A percentile compares a stretch with the other conserved stretches of the same genome.
These are phyloP conservation scores for Raddia distichophylla DNA, from an alignment of 176 grass and related monocot species.

Conservation along the genomic window DNA sequence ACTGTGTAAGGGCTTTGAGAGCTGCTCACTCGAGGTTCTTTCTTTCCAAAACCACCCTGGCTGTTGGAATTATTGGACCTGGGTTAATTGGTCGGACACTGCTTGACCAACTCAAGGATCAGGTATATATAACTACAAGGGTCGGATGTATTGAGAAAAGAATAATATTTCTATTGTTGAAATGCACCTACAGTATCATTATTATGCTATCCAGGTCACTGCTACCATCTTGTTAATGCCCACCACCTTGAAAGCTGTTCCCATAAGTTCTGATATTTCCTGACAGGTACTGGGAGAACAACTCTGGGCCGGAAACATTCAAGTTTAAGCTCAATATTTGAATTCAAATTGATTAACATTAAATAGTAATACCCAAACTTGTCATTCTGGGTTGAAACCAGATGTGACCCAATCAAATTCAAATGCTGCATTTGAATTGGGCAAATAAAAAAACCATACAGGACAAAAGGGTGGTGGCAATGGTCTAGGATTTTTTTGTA, in stretches of 20 bases:
- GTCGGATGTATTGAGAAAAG: neutral
- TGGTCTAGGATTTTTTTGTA: neutral
- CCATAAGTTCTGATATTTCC: neutral
- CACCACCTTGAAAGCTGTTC: neutral
- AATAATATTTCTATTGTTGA: conserved; percentile 17
- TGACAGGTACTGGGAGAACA: neutral
- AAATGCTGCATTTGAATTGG: neutral
- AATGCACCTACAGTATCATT: neutral
- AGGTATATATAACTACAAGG: conserved; percentile 45
- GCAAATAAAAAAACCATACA: neutral
- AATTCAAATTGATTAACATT: neutral
- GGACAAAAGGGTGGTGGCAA: neutral
- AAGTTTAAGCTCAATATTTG: neutral
- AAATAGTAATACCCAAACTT: neutral
- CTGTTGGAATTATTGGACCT: conserved; percentile 81
- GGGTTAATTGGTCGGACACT: conserved; percentile 81
- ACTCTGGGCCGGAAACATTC: neutral
- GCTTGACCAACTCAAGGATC: conserved; percentile 85
- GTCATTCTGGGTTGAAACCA: neutral
- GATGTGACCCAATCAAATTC: neutral
- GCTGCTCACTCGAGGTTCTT: conserved; percentile 92
- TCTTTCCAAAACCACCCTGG: conserved; percentile 77
- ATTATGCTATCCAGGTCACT: conserved; percentile 16
- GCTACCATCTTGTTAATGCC: neutral
- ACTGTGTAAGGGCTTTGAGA: conserved; percentile 75